These are phyloP conservation scores for Vigna trinervia DNA, from an alignment of 306 rosid species.

Conservation along the genomic window DNA sequence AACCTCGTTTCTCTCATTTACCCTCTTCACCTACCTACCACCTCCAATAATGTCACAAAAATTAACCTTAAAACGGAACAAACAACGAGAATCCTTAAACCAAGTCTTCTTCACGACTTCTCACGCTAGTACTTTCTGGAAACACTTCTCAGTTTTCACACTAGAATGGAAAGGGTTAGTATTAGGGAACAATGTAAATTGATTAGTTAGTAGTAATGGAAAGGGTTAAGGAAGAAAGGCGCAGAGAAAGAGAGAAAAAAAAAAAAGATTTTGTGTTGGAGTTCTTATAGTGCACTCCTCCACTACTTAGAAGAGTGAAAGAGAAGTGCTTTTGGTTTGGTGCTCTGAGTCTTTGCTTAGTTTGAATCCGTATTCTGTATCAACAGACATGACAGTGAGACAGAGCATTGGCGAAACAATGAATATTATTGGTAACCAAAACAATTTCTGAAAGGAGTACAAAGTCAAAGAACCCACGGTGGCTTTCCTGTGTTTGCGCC, in stretches of 20 bases:
- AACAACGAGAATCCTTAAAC: conserved; percentile 59
- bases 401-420: background rate
- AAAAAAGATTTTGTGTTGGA: conserved; percentile 40
- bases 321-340: conserved; percentile 55
- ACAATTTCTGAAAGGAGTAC: background rate
- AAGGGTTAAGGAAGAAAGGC: background rate
- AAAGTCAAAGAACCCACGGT: conserved; percentile 3
- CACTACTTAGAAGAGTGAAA: conserved; percentile 2
- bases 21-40: conserved; percentile 71
- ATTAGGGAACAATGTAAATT: too few relatives aligned
- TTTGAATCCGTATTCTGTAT: conserved; percentile 40
- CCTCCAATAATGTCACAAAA: conserved; percentile 60
- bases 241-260: background rate
- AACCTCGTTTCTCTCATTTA: conserved; percentile 29
- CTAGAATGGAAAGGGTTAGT: background rate
- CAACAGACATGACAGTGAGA: conserved; percentile 35
- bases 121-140: background rate
- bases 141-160: conserved; percentile 1
- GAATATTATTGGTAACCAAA: conserved; percentile 4
- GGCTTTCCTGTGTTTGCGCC: background rate
- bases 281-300: conserved; percentile 44
- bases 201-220: background rate
- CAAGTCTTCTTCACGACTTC: background rate
- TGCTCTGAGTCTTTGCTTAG: background rate
- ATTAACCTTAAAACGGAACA: conserved; percentile 51